phyloP scores from a whole-genome alignment of 2,329 filamentous ascomycete species.

The Nectriaceae sp. region DNA sequence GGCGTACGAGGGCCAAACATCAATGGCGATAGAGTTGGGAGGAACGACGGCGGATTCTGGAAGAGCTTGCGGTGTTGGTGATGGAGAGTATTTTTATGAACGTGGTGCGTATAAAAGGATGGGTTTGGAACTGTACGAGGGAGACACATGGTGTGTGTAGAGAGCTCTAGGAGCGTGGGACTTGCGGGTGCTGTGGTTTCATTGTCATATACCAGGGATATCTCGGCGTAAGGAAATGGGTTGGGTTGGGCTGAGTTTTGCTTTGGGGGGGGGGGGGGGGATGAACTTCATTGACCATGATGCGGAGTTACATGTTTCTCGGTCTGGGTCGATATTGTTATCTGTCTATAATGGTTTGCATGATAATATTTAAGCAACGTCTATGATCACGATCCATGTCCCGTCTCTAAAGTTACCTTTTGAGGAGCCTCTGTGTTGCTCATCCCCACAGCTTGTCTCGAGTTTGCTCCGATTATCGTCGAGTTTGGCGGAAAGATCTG shows the following conservation, averaged over 20 bases:
- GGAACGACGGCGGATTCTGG: slow-evolving; percentile 53
- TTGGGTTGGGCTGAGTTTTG: slow-evolving; percentile 16
- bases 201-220: slow-evolving; percentile 31
- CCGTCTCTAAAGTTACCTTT: no score
- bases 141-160: not conserved
- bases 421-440: no score
- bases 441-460: no score
- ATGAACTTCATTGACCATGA: slow-evolving; percentile 15
- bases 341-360: not conserved
- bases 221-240: slow-evolving; percentile 27
- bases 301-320: slow-evolving; percentile 19
- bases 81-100: no score
- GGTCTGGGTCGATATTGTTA: slow-evolving; percentile 4
- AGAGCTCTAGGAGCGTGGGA: slow-evolving; percentile 7
- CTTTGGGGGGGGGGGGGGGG: slow-evolving; percentile 1
- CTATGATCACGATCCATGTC: no score
- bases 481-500: no score
- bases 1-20: slow-evolving; percentile 47
- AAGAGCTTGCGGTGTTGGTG: slow-evolving; percentile 59
- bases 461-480: no score
- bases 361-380: not conserved
- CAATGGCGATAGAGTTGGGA: slow-evolving; percentile 45
- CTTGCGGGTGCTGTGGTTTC: slow-evolving; percentile 19
- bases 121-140: not conserved
- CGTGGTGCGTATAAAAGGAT: not conserved